Conservation (phyloP, 306 rosid genomes). For the Cyamopsis tetragonoloba region DNA sequence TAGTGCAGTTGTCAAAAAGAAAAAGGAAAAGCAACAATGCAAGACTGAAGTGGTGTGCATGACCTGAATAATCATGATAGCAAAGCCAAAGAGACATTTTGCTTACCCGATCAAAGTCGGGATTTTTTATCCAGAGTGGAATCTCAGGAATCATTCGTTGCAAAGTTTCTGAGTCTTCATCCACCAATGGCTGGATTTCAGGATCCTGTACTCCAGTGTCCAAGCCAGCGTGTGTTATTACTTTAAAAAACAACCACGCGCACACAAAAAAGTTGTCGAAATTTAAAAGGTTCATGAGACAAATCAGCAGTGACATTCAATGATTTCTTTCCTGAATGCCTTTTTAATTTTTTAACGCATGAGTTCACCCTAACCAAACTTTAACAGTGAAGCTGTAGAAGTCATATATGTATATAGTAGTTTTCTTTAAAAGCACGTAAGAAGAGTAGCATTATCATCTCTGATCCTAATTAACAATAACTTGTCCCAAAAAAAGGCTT, state of each 20-base stretch:
- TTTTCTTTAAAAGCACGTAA: neutral
- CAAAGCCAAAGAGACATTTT: neutral
- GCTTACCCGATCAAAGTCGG: conserved; percentile 86
- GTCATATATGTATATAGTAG: too few relatives aligned
- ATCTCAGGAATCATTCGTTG: conserved; percentile 85
- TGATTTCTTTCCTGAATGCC: neutral
- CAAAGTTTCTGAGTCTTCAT: conserved; percentile 61
- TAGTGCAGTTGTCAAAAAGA: neutral
- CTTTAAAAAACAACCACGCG: too few relatives aligned
- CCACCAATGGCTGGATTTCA: conserved; percentile 53
- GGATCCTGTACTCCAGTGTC: conserved; percentile 75
- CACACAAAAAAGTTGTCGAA: neutral
- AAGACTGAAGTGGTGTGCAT: neutral
- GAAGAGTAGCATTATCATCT: neutral
- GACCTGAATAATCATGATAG: too few relatives aligned
- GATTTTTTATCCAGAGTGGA: conserved; percentile 90
- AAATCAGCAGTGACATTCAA: neutral
- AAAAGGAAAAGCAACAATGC: neutral
- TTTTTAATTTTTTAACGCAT: too few relatives aligned
- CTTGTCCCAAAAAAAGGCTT: neutral
- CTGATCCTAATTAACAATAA: neutral
- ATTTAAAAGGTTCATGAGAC: neutral
- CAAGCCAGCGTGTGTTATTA: neutral
- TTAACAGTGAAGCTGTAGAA: neutral
- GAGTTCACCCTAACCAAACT: too few relatives aligned